Base-by-base conservation (phyloP, 768 basidiomycete genomes). In the Psilocybe subaeruginosa region DNA sequence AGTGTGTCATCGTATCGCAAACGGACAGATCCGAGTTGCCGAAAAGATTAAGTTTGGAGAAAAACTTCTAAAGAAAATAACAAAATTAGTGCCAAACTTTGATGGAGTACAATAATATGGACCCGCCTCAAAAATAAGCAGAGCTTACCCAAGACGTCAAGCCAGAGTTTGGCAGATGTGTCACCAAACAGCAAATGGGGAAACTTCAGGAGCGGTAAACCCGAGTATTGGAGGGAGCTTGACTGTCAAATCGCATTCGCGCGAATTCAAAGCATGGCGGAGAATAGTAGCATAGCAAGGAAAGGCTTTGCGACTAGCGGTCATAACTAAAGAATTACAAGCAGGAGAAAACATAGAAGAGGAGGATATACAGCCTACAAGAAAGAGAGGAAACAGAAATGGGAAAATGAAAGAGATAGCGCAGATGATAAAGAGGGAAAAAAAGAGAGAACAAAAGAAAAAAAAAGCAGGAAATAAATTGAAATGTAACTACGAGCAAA, bases 401-500 rank as follows among this genome's bases (percentile, higher is more conserved):
- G 29, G 54, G 52, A 57, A 29, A 48, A 58, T 55, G 62, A 46
- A 61, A 19, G 62, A 58, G 57, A 47, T 61, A 33, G 51, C 29
- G 33, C 19, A 53, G 16, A 47, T 23, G 37, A 52, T 35, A 57
- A 58, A 52, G 29, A 59, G 50, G 16, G 54, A 54, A 33, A 54
- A 63, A 65, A 49, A 17, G 54, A 39, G 48, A 61, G 49, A 58
- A 57, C 46, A 51, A 31, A 2, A 14, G 47, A 50, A 35, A 23
- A 49, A 29, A 33, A 47, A 51, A 43, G n/a, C 19, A 39, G 12
- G 49, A n/a, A 30, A 41, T 29, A 43, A 11, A 14, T 11, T 30
- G 45, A 16, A 12, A 47, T 49, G 47, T n/a, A 43, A 45, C 16
- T 11, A 52, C 9, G n/a, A 57, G 35, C 16, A 33, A 54, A 54